phyloP scores from a whole-genome alignment of 805 yeast species.

The Zygosaccharomyces rouxii region DNA sequence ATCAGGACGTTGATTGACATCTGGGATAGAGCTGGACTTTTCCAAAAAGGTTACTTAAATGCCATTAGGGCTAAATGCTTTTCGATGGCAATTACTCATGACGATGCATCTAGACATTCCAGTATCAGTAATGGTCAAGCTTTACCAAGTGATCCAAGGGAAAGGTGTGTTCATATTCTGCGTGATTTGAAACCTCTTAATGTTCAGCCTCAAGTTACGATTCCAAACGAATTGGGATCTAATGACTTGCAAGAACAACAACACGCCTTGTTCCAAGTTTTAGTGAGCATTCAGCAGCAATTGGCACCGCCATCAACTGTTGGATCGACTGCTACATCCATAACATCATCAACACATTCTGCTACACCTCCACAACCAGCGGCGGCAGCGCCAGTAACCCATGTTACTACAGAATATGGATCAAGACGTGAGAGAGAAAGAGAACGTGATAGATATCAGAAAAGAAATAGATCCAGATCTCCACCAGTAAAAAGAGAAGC shows the following conservation, averaged over 20 bases:
- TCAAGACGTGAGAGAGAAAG: constrained; percentile 35
- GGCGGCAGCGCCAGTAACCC: constrained; percentile 9
- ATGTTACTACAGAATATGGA: constrained; percentile 30
- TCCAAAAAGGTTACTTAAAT: constrained; percentile 52
- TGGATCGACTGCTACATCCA: neutral
- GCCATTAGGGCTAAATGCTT: constrained; percentile 57
- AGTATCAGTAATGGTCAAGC: constrained; percentile 42
- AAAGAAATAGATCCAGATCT: constrained; percentile 51
- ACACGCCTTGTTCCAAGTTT: constrained; percentile 40
- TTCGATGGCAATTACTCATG: constrained; percentile 23
- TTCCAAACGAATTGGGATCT: constrained; percentile 24
- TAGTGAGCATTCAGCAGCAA: constrained; percentile 35
- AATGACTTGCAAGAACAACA: constrained; percentile 37
- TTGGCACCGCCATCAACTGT: constrained; percentile 21
- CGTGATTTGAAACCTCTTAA: constrained; percentile 21
- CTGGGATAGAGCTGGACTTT: constrained; percentile 85
- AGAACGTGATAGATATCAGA: constrained; percentile 28
- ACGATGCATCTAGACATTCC: constrained; percentile 61
- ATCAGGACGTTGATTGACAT: constrained; percentile 81
- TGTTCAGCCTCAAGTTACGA: constrained; percentile 18
- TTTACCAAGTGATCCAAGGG: constrained; percentile 41
- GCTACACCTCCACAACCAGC: constrained; percentile 11
- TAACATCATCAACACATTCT: constrained; percentile 3
- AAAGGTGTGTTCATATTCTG: constrained; percentile 31
- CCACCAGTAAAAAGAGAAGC: constrained; percentile 33